Percentiles rank a stretch among this genome's conserved stretches.
These are phyloP conservation scores for Phaeolepiota aurea DNA, from an alignment of 768 basidiomycete genomes.

Conservation along the genomic window DNA sequence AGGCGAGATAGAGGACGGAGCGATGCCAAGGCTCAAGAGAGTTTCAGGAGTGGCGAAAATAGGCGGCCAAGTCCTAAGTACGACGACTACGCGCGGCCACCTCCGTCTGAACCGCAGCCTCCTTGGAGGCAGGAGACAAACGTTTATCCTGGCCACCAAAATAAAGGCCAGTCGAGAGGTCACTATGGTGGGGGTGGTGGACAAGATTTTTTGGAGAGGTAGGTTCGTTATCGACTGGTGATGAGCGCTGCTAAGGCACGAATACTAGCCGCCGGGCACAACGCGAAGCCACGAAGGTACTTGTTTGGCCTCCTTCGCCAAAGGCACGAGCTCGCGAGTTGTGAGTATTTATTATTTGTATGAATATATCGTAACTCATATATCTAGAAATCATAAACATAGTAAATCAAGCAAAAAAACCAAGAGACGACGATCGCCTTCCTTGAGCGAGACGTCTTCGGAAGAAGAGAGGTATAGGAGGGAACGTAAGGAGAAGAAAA, in stretches of 20 bases:
- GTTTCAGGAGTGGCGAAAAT: conserved; percentile 6
- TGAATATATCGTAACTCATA: background rate
- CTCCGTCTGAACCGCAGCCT: conserved; percentile 24
- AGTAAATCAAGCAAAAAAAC: conserved; percentile 49
- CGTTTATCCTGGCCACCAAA: conserved; percentile 44
- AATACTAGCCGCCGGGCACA: conserved; percentile 71
- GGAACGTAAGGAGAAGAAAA: conserved; percentile 55
- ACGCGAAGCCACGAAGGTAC: conserved; percentile 44
- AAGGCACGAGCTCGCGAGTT: conserved; percentile 51
- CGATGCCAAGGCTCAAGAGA: conserved; percentile 10
- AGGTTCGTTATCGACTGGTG: conserved; percentile 16
- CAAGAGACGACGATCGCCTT: conserved; percentile 49
- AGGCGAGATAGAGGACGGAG: conserved; percentile 11
- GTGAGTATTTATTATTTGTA: conserved; percentile 27
- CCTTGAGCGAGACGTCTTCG: conserved; percentile 38
- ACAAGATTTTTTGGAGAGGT: conserved; percentile 67
- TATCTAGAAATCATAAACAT: conserved; percentile 45
- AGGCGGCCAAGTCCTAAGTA: conserved; percentile 52
- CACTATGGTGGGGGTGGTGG: conserved; percentile 20
- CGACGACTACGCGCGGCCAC: conserved; percentile 44
- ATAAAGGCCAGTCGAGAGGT: conserved; percentile 20
- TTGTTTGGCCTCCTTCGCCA: conserved; percentile 82
- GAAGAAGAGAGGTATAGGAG: conserved; percentile 53
- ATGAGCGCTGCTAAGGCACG: no score
- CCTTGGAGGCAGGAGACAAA: conserved; percentile 43